Evolutionary conservation across 1,284 basidiomycete genomes (phyloP).

Genomic region (Marasmius tenuissimus): DNA sequence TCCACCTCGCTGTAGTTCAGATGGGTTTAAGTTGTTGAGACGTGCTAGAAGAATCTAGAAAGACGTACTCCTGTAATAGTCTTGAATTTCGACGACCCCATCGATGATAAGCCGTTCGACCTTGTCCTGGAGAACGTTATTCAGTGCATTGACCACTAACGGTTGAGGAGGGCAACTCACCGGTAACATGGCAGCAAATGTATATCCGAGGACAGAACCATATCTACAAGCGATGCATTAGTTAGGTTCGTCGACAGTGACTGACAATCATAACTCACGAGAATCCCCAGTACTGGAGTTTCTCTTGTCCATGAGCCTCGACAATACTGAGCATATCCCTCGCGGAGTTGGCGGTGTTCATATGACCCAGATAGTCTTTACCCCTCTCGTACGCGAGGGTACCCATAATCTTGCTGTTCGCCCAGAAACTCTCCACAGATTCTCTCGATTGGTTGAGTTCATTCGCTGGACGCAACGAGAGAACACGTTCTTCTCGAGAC

Average conservation of each 20-base stretch:
- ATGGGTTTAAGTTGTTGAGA: background rate
- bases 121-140: slow-evolving; percentile 10
- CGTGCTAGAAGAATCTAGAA: background rate
- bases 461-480: background rate
- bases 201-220: slow-evolving; percentile 18
- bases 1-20: slow-evolving; percentile 2
- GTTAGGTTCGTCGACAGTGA: background rate
- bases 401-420: slow-evolving; percentile 17
- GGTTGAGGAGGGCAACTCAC: slow-evolving; percentile 5
- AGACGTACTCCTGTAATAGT: slow-evolving; percentile 16
- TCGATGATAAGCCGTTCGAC: slow-evolving; percentile 20
- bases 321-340: slow-evolving; percentile 28
- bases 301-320: slow-evolving; percentile 22
- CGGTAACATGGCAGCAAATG: slow-evolving; percentile 22
- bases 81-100: slow-evolving; percentile 16
- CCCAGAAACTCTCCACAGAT: slow-evolving; percentile 17
- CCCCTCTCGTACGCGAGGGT: slow-evolving; percentile 20
- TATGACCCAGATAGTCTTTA: slow-evolving; percentile 14
- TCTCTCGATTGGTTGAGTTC: slow-evolving; percentile 18
- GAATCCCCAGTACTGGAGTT: slow-evolving; percentile 28
- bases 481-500: slow-evolving; percentile 8
- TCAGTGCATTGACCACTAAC: background rate
- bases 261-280: slow-evolving; percentile 15
- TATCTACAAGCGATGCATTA: slow-evolving; percentile 10
- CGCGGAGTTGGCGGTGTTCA: slow-evolving; percentile 25